A percentile compares a stretch with the other conserved stretches of the same genome.
Conservation (phyloP, 768 basidiomycete genomes). For the Clitopilus passeckerianus region DNA sequence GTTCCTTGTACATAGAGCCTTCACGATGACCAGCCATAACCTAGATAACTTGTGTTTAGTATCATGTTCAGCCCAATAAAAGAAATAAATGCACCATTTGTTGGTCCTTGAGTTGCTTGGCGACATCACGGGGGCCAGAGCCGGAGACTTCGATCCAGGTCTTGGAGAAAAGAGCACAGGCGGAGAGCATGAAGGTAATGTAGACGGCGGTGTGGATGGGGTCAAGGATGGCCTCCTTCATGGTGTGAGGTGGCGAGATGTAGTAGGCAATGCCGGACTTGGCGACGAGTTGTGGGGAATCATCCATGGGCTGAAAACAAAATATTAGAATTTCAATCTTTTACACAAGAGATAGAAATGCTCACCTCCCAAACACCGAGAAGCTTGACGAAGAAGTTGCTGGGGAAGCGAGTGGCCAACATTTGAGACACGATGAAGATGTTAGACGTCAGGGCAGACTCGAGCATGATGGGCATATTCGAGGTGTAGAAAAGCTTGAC, state of each 20-base stretch:
- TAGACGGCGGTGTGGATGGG: slow-evolving; percentile 92
- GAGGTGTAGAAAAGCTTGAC: slow-evolving; percentile 98
- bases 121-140: slow-evolving; percentile 91
- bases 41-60: slow-evolving; percentile 22
- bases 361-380: slow-evolving; percentile 98
- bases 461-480: slow-evolving; percentile 99
- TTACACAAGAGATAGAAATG: slow-evolving; percentile 1
- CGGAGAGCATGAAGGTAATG: slow-evolving; percentile 87
- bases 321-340: not conserved
- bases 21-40: slow-evolving; percentile 91
- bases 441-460: slow-evolving; percentile 88
- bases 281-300: slow-evolving; percentile 88
- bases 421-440: slow-evolving; percentile 97
- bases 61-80: not conserved
- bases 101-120: slow-evolving; percentile 98
- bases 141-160: slow-evolving; percentile 99
- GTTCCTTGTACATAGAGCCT: slow-evolving; percentile 97
- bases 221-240: slow-evolving; percentile 83
- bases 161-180: slow-evolving; percentile 97
- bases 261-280: slow-evolving; percentile 94
- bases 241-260: slow-evolving; percentile 96
- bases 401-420: slow-evolving; percentile 88
- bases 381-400: slow-evolving; percentile 83
- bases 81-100: slow-evolving; percentile 66
- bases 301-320: slow-evolving; percentile 79